Conservation (phyloP, 306 rosid species). For the Trichosanthes truncata region DNA sequence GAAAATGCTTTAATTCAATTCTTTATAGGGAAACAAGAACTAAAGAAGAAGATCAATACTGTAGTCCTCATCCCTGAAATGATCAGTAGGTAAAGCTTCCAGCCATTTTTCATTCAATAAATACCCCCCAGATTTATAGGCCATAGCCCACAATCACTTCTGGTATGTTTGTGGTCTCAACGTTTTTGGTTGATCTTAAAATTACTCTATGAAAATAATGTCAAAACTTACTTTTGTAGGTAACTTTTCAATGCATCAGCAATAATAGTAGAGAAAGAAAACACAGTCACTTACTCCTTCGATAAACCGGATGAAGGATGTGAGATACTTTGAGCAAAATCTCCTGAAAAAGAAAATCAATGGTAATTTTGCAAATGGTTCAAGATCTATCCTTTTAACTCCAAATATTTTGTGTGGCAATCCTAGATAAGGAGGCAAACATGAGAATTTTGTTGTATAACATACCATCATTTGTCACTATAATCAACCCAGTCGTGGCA, state of each 20-base stretch:
- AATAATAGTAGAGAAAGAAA: conserved; percentile 2
- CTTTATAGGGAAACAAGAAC: background rate
- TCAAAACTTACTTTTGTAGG: background rate
- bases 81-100: background rate
- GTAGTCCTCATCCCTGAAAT: background rate
- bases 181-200: background rate
- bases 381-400: background rate
- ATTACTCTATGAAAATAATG: background rate
- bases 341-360: conserved; percentile 34
- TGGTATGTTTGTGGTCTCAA: background rate
- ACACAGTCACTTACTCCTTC: conserved; percentile 61
- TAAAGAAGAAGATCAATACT: background rate
- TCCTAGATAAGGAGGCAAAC: background rate
- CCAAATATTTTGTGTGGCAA: background rate
- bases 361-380: background rate
- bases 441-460: background rate
- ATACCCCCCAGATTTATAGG: background rate
- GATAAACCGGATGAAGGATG: conserved; percentile 82
- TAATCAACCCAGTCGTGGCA: conserved; percentile 86
- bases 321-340: conserved; percentile 69
- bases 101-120: background rate
- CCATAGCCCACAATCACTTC: background rate
- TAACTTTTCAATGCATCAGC: background rate
- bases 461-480: conserved; percentile 90
- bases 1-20: background rate